phyloP scores from a whole-genome alignment of 192 early-diverging fungal species.

The Coemansia sp. region DNA sequence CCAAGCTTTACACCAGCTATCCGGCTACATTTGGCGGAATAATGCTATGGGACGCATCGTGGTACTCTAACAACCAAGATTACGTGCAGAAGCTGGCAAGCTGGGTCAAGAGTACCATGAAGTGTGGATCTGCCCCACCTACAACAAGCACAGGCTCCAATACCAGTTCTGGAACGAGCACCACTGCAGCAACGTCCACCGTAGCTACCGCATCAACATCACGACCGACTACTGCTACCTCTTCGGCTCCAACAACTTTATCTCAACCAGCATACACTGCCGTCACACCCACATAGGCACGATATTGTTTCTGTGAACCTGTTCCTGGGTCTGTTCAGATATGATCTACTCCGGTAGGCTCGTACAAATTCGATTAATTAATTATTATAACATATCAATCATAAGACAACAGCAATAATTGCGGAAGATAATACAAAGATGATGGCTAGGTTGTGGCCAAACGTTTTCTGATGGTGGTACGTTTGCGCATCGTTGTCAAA shows the following conservation, averaged over 20 bases:
- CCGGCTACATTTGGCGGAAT: conserved; percentile 67
- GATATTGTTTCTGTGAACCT: no score
- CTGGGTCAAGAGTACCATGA: conserved; percentile 49
- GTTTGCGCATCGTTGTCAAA: neutral
- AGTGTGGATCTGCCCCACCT: conserved; percentile 14
- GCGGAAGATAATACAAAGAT: neutral
- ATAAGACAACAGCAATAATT: neutral
- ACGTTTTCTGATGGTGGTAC: neutral
- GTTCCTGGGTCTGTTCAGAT: no score
- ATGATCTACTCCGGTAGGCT: no score
- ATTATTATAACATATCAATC: no score
- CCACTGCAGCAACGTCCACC: neutral
- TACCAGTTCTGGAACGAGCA: neutral
- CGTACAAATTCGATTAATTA: no score
- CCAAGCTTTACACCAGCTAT: conserved; percentile 54
- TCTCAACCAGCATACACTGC: neutral
- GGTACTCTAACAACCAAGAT: conserved; percentile 58
- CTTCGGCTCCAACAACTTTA: neutral
- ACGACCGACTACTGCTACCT: neutral
- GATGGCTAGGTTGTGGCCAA: no score
- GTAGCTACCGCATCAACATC: neutral
- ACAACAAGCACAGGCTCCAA: neutral
- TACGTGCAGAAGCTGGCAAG: conserved; percentile 34
- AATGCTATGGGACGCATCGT: conserved; percentile 77
- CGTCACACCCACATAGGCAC: no score